Base-by-base conservation (phyloP, 2,329 filamentous ascomycete genomes). In the Neurospora crassa region DNA sequence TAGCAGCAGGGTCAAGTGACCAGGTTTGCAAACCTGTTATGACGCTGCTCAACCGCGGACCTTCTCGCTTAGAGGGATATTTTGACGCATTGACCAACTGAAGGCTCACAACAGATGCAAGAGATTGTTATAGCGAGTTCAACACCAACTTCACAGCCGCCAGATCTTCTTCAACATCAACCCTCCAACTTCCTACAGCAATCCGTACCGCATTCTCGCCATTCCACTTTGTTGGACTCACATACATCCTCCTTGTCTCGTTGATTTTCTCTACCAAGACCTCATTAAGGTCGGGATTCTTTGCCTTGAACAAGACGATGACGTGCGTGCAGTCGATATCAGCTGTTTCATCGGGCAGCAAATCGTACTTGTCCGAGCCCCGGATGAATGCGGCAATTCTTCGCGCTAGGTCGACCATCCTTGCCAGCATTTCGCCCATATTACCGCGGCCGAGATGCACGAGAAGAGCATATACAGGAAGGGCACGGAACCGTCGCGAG, bases 391-490 rank as follows among this genome's bases (percentile, higher is more conserved):
- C 80, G 0, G 92, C 90, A 43, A 97, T 86, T 18, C 80, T 84
- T 29, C 93, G 86, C 0, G 93, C 89, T 6, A 97, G 85, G 3
- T 83, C 80, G 37, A 94, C 89, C 83, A 97, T 94, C 37, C 88
- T 86, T 73, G 87, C 84, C 5, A 97, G 83, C 82, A 97, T 91
- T 1, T 85, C 83, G 0, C 84, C 83, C 74, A 96, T 88, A 0
- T 93, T 94, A 0, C 84, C 79, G 1, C 84, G 84, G 0, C 95
- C 95, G 76, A 96, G 91, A 67, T 91, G 90, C 24, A 91, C 79
- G 2, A 97, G 85, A 0, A 90, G 91, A 12, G 93, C 90, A 78
- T 97, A 97, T 10, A 93, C 91, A 0, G 95, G 94, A n/a, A 97
- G 83, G 0, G 94, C 94, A 70, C 95, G 89, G 83, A 97, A 97